Evolutionary conservation across 2,329 filamentous ascomycete species (phyloP).

Genomic region (Penicillium sp.): DNA sequence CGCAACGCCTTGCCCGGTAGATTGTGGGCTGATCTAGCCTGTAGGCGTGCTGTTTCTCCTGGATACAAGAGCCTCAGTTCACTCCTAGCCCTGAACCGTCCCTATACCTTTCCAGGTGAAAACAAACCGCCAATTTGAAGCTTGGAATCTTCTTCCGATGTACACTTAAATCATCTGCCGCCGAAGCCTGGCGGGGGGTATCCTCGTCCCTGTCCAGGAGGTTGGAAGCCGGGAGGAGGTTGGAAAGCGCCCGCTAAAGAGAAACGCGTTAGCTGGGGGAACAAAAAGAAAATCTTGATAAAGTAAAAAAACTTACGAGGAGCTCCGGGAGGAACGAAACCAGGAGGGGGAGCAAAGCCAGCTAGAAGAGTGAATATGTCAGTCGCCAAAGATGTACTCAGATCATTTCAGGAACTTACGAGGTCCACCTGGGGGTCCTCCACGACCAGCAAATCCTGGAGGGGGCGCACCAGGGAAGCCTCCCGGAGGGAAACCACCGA

Average conservation of each 20-base stretch:
- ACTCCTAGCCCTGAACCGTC: conserved; percentile 10
- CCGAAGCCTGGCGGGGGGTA: conserved; percentile 54
- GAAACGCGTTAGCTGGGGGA: conserved; percentile 35
- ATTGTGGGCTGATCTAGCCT: conserved; percentile 30
- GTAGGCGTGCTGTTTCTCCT: conserved; percentile 20
- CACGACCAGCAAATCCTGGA: conserved; percentile 52
- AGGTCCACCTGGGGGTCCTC: conserved; percentile 52
- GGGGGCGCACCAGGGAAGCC: conserved; percentile 55
- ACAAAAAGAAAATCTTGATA: conserved; percentile 9
- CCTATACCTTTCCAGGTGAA: conserved; percentile 14
- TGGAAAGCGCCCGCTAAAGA: conserved; percentile 53
- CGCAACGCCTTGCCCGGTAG: conserved; percentile 43
- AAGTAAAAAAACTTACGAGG: conserved; percentile 43
- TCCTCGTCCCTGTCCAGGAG: conserved; percentile 56
- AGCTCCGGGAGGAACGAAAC: conserved; percentile 46
- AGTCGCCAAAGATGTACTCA: conserved; percentile 7
- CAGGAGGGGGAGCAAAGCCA: conserved; percentile 50
- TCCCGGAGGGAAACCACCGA: conserved; percentile 52
- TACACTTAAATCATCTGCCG: conserved; percentile 37
- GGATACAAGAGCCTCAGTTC: conserved; percentile 12
- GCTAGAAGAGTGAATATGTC: conserved; percentile 32
- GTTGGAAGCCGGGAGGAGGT: conserved; percentile 72
- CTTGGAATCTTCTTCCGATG: conserved; percentile 25
- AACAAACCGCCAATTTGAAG: conserved; percentile 24
- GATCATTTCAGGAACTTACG: conserved; percentile 45